Base-by-base conservation (phyloP, 306 rosid species). In the Geum urbanum region DNA sequence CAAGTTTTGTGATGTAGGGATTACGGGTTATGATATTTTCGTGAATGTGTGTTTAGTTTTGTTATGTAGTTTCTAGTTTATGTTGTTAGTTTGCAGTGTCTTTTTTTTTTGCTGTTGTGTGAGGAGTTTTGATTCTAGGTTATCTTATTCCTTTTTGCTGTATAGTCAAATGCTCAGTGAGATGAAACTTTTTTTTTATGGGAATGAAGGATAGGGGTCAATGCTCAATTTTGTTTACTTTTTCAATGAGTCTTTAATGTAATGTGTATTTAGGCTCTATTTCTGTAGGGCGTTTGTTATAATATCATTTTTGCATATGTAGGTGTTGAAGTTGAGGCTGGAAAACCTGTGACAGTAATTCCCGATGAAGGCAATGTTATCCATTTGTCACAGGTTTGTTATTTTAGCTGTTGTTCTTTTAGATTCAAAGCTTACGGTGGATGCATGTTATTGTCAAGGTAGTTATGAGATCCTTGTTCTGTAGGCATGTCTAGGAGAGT, bases 301-400 rank as follows among this genome's bases (percentile, higher is more conserved):
- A 27, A 5, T 35, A 12, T 0, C 6, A 4, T 57, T 57, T 27
- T 13, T 0, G 22, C 0, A 56, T 22, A 50, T 13, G 56, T 22
- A 95, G 99, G 99, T 77, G 88, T 86, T 64, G 99, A 95, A 83
- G 95, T 95, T 35, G 91, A 87, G 84, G 84, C 86, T 56, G 99
- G 99, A 22, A 87, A 86, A 77, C 57, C 82, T 20, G 67, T 84
- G 11, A 81, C 72, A 35, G 89, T 89, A 0, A 68, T 69, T 18
- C 96, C 96, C 2, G 58, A n/a, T 0, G 73, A 41, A 1, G 82
- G 62, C 0, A 79, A 70, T 9, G 73, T 76, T 64, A 32, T 95
- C 3, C 99, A 95, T 73, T 84, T 95, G 32, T 95, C 99, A 9
- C 97, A 91, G 99, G 99, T 95, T 64, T 52, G 78, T 22, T 6